Percentiles rank a stretch among this genome's conserved stretches.
Evolutionary conservation across 1,139 yeast species (phyloP).

Genomic region (Wickerhamomyces sp.): DNA sequence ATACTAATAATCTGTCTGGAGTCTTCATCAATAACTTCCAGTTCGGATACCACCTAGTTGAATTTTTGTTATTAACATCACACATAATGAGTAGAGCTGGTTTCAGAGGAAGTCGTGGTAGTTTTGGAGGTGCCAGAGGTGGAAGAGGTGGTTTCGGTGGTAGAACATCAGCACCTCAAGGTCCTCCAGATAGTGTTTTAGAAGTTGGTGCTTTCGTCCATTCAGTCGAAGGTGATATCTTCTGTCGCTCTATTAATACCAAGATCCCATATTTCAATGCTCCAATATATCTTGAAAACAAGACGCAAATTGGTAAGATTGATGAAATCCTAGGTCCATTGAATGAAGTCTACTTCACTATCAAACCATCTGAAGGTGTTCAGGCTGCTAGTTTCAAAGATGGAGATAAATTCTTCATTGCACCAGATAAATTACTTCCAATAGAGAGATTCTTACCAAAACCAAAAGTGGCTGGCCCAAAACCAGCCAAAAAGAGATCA

Average conservation of each 20-base stretch:
- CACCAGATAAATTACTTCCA: conserved; percentile 92
- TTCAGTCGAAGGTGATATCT: conserved; percentile 95
- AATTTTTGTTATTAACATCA: neutral
- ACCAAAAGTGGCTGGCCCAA: conserved; percentile 77
- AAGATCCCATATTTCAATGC: conserved; percentile 98
- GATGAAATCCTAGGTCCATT: conserved; percentile 97
- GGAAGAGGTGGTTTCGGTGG: conserved; percentile 38
- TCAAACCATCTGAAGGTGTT: conserved; percentile 94
- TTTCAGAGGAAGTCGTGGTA: conserved; percentile 63
- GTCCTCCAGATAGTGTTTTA: conserved; percentile 89
- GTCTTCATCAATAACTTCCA: neutral
- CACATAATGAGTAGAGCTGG: conserved; percentile 43
- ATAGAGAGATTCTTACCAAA: conserved; percentile 93
- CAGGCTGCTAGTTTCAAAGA: conserved; percentile 88
- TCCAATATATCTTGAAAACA: conserved; percentile 93
- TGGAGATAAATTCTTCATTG: conserved; percentile 95
- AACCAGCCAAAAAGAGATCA: conserved; percentile 69
- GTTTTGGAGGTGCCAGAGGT: conserved; percentile 47
- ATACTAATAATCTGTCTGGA: neutral
- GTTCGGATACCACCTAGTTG: neutral
- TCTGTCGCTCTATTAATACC: conserved; percentile 89
- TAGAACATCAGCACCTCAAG: conserved; percentile 42
- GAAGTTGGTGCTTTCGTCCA: conserved; percentile 95
- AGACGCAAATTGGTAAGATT: conserved; percentile 93
- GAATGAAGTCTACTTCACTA: conserved; percentile 94